Evolutionary conservation across 352 stramenopile species (phyloP), one percentile per base, ranked within the genome.

Genomic region (Phytopythium chamaehyphon): DNA sequence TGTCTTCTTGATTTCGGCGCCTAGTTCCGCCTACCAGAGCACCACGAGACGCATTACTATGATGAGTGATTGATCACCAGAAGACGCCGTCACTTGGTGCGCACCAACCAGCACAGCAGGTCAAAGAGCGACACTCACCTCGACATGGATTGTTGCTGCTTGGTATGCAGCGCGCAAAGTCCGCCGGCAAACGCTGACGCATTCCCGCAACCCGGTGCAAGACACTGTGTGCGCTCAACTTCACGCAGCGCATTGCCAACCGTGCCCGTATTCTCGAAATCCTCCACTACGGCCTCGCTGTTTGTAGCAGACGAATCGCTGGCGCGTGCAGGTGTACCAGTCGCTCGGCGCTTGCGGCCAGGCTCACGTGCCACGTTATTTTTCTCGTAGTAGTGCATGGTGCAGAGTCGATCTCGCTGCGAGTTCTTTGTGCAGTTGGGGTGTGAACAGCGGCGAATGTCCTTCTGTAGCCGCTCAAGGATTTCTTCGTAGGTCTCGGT

Each of bases 361-460:
- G 4, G 21, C 22, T 16, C 40, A 10, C 11, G 21, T 3, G 22
- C 21, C 11, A 77, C 18, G 46, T 88, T 83, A 39, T 86, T 59
- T 35, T 84, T 86, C 46, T 92, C 78, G 33, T 79, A 86, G 51
- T 88, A 91, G 49, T 94, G 83, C 33, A 85, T 76, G 16, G 83
- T 94, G 39, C 83, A 94, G 8, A 94, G 63, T 24, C 83, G 76
- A 64, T 94, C 83, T 38, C 83, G 75, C 55, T 94, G 83, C 37
- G 83, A 91, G 61, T 94, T 94, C 62, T 92, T 94, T 31, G 79
- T 87, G 45, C 83, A 94, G 15, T 68, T 86, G 8, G 75, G 73
- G 43, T 90, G 75, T 1, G 83, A 88, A 51, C 83, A 94, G 10
- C 71, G 76, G 15, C 82, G 75, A 19, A 94, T 77, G 28, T 94